Evolutionary conservation across 179 eudicot genomes (phyloP), one percentile per base, ranked within the genome.

Genomic region (Camellia oleifera): DNA sequence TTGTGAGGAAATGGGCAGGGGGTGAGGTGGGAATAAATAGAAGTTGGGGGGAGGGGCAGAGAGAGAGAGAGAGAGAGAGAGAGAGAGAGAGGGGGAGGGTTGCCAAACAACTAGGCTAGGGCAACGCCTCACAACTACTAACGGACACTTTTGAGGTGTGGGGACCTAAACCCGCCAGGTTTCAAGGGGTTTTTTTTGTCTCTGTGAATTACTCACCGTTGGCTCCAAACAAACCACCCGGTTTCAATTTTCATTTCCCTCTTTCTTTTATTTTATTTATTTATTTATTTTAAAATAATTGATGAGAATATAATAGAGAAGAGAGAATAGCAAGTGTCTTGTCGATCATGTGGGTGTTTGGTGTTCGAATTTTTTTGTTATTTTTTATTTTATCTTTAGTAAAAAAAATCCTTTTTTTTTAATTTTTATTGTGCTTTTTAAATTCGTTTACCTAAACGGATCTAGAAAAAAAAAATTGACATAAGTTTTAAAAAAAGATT

Each of bases 91-190:
- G 66, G 26, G 14, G 18, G 10, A 45, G 32, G 32, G 4, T 4
- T 8, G 23, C 23, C 23, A 20, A 20, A 20, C 23, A 20, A 20
- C 56, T 7, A 8, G 15, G 26, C 20, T 13, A 26, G 32, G 32
- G 32, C 60, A 54, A 23, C 60, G 78, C 32, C 32, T 73, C 48
- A 56, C 77, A 64, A 64, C 77, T 1, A 17, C 62, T 60, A 71
- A 73, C 77, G 13, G 72, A 50, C 70, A 2, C 23, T 71, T 45
- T 32, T 58, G 71, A 48, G 71, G 11, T 62, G 79, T 76, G 82
- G 82, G 61, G 77, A 70, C 20, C 61, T 52, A 3, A 48, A 79
- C 72, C 75, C 46, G 80, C 81, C 85, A 77, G 72, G 57, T 82
- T 78, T 15, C 78, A 67, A 65, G 7, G 46, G 68, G 17, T 74